phyloP scores from a whole-genome alignment of 2,329 filamentous ascomycete species.

The Cercospora zeae-maydis region DNA sequence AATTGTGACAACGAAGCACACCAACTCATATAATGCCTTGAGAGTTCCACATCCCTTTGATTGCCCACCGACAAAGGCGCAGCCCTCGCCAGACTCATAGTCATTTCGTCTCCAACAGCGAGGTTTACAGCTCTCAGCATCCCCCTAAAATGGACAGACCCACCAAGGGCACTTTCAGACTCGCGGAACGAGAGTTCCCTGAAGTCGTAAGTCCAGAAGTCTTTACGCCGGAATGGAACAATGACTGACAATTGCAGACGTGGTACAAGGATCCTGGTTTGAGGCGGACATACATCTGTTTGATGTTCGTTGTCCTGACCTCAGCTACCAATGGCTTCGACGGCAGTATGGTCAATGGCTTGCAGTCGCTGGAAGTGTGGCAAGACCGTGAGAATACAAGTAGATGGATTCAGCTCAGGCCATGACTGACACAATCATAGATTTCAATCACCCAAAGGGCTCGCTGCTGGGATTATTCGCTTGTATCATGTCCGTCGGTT shows the following conservation, averaged over 20 bases:
- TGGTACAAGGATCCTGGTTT: constrained; percentile 35
- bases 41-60: neutral
- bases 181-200: constrained; percentile 33
- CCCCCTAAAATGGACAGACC: constrained; percentile 31
- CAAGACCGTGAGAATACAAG: constrained; percentile 35
- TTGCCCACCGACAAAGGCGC: neutral
- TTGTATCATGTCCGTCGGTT: constrained; percentile 50
- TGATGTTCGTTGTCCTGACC: constrained; percentile 36
- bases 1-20: constrained; percentile 4
- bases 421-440: constrained; percentile 2
- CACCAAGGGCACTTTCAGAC: constrained; percentile 34
- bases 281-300: constrained; percentile 34
- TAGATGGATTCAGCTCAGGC: neutral
- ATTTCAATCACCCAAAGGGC: constrained; percentile 34
- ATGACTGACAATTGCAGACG: constrained; percentile 15
- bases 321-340: constrained; percentile 49
- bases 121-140: neutral
- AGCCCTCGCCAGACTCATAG: neutral
- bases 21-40: constrained; percentile 11
- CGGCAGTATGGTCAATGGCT: constrained; percentile 50
- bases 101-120: neutral
- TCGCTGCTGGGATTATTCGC: constrained; percentile 45
- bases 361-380: constrained; percentile 49
- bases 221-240: neutral
- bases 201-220: constrained; percentile 20